Conservation (phyloP, 2,329 filamentous ascomycete genomes). For the Paecilomyces variotii region DNA sequence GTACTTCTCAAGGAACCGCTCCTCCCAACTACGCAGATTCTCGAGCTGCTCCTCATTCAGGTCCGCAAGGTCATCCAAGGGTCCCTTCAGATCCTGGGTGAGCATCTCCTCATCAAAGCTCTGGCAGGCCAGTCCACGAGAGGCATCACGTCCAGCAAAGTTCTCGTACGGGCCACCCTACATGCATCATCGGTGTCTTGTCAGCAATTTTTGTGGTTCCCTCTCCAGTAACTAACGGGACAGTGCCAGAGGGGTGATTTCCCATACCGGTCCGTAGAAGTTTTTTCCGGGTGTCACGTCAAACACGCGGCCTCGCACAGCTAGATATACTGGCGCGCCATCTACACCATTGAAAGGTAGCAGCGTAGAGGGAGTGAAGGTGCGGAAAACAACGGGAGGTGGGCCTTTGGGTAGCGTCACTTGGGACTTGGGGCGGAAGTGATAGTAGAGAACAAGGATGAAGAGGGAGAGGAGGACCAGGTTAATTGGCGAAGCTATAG, state of each 20-base stretch:
- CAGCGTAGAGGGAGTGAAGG: conserved; percentile 77
- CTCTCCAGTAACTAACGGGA: background rate
- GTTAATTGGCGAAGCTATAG: conserved; percentile 54
- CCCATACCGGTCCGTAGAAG: conserved; percentile 74
- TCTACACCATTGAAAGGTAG: conserved; percentile 74
- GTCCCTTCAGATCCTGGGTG: conserved; percentile 79
- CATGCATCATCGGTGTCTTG: conserved; percentile 10
- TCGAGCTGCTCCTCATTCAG: conserved; percentile 70
- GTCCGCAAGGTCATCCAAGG: conserved; percentile 67
- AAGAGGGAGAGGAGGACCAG: conserved; percentile 53
- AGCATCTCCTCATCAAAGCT: conserved; percentile 95
- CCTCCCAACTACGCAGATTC: conserved; percentile 83
- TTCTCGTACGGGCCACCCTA: conserved; percentile 84
- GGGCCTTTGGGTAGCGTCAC: conserved; percentile 47
- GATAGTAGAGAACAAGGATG: conserved; percentile 49
- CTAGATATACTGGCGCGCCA: conserved; percentile 71
- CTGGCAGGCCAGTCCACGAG: conserved; percentile 75
- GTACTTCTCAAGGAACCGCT: conserved; percentile 89
- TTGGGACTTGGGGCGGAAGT: conserved; percentile 48
- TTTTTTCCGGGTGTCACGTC: conserved; percentile 80
- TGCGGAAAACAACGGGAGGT: conserved; percentile 71
- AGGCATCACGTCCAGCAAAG: conserved; percentile 89
- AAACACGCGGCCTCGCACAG: conserved; percentile 85
- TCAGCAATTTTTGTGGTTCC: background rate
- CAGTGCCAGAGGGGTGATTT: background rate